These are phyloP conservation scores for Pseudogymnoascus sp. DNA, from an alignment of 2,329 filamentous ascomycete species.

Conservation along the genomic window DNA sequence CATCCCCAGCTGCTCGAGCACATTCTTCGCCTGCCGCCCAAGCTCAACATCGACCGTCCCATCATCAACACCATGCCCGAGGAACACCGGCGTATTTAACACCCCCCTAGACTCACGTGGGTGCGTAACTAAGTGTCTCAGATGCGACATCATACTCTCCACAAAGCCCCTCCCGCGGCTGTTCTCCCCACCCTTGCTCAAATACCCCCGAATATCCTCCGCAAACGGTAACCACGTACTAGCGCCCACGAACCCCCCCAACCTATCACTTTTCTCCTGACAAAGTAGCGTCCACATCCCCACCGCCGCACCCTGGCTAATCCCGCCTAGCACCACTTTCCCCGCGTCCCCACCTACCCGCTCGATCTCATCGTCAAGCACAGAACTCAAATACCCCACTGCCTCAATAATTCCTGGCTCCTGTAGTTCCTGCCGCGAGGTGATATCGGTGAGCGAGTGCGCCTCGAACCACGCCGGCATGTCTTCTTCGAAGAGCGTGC, in stretches of 20 bases:
- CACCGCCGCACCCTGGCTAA: constrained; percentile 48
- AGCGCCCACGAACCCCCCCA: constrained; percentile 42
- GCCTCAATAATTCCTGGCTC: constrained; percentile 39
- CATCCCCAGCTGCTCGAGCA: constrained; percentile 31
- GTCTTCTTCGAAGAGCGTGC: constrained; percentile 34
- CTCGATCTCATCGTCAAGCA: constrained; percentile 31
- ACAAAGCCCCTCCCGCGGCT: neutral
- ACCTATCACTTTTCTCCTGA: neutral
- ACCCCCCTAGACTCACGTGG: neutral
- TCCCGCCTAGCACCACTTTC: constrained; percentile 43
- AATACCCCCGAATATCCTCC: constrained; percentile 26
- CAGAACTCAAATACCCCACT: constrained; percentile 27
- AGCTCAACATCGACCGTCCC: constrained; percentile 34
- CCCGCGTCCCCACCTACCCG: constrained; percentile 19
- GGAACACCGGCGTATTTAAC: constrained; percentile 34
- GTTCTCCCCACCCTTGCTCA: neutral
- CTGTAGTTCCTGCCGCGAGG: constrained; percentile 36
- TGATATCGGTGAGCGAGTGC: constrained; percentile 34
- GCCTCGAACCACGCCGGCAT: constrained; percentile 48
- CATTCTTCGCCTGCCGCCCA: constrained; percentile 29
- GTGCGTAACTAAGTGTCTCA: neutral
- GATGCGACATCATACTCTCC: neutral
- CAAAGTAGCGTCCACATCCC: constrained; percentile 36
- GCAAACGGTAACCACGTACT: constrained; percentile 40
- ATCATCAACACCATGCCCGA: constrained; percentile 40